Evolutionary conservation across 331 rosid species (phyloP).

Genomic region (Acacia concinna): DNA sequence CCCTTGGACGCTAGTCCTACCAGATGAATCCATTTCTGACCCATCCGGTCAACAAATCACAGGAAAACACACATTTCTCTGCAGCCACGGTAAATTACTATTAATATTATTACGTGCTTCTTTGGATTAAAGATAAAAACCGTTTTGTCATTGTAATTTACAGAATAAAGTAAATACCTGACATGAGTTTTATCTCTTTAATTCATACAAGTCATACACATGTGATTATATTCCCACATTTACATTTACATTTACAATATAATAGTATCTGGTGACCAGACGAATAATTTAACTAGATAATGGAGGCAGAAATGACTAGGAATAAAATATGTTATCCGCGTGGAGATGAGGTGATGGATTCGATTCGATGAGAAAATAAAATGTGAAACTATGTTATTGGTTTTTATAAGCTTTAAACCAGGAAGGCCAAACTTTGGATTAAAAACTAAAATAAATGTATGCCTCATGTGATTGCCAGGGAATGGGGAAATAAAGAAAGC

Average conservation of each 20-base stretch:
- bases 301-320: neutral
- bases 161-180: too few species aligned
- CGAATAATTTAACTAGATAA: neutral
- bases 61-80: neutral
- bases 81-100: neutral
- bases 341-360: neutral
- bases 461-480: constrained; percentile 39
- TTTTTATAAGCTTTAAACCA: neutral
- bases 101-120: too few species aligned
- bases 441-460: neutral
- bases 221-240: too few species aligned
- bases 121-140: too few species aligned
- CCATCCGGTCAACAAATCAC: neutral
- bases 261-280: neutral
- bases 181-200: too few species aligned
- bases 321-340: neutral
- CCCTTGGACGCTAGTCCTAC: neutral
- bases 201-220: too few species aligned
- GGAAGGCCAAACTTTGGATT: neutral
- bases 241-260: too few species aligned
- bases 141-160: too few species aligned
- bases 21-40: neutral
- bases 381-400: neutral
- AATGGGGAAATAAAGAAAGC: constrained; percentile 15
- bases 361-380: neutral